Evolutionary conservation across 2,329 filamentous ascomycete species (phyloP).

Genomic region (Fusarium kyushuense): DNA sequence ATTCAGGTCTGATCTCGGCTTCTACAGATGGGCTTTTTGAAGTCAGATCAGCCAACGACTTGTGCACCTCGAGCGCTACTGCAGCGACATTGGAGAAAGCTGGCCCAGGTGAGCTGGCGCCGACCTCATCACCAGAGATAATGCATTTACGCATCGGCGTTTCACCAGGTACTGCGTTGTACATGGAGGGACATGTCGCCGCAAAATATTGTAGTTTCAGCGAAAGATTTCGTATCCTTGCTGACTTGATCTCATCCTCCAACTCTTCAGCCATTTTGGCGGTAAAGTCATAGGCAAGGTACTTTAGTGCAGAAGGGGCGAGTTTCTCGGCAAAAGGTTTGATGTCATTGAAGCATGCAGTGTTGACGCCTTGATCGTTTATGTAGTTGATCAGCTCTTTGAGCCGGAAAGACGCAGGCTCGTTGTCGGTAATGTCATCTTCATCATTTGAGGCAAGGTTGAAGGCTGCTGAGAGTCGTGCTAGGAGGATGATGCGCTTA

Average conservation of each 20-base stretch:
- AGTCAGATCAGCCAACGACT: conserved; percentile 24
- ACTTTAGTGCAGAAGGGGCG: conserved; percentile 54
- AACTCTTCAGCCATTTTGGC: conserved; percentile 49
- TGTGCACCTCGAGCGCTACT: conserved; percentile 38
- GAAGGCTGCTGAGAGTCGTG: conserved; percentile 55
- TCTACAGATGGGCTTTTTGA: conserved; percentile 36
- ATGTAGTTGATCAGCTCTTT: conserved; percentile 54
- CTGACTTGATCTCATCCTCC: conserved; percentile 40
- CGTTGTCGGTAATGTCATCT: conserved; percentile 46
- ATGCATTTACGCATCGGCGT: conserved; percentile 42
- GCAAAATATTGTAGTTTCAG: conserved; percentile 61
- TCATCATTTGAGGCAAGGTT: conserved; percentile 49
- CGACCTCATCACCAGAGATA: conserved; percentile 42
- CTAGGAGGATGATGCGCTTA: conserved; percentile 55
- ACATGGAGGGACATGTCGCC: conserved; percentile 53
- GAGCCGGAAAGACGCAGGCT: conserved; percentile 50
- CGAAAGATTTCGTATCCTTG: conserved; percentile 52
- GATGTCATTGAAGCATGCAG: conserved; percentile 62
- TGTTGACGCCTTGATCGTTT: conserved; percentile 52
- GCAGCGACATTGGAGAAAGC: conserved; percentile 46
- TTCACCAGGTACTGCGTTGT: conserved; percentile 34
- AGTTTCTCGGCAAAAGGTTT: conserved; percentile 60
- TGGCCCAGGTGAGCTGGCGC: conserved; percentile 31
- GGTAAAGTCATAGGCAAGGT: conserved; percentile 55
- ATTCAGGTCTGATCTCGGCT: conserved; percentile 49